Evolutionary conservation across 192 early-diverging fungal genomes (phyloP).

Genomic region (Backusella mclennaniae): DNA sequence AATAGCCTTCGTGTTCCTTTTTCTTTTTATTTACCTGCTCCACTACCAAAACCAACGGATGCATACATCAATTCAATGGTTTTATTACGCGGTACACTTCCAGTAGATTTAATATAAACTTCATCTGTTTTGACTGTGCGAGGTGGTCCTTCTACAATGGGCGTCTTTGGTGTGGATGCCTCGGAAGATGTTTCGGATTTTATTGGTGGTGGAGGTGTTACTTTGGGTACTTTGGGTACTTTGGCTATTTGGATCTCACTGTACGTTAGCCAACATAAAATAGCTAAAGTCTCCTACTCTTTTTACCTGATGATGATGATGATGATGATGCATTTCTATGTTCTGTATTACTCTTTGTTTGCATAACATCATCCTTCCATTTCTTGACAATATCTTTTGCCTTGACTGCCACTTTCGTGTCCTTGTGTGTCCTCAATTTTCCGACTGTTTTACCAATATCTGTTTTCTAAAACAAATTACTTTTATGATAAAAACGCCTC

Average conservation of each 20-base stretch:
- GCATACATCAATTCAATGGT: conserved; percentile 82
- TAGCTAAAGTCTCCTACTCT: neutral
- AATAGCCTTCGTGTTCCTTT: no score
- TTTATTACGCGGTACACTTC: conserved; percentile 70
- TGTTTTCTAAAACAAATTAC: neutral
- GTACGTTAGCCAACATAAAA: neutral
- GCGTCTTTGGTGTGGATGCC: conserved; percentile 34
- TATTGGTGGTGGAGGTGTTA: neutral
- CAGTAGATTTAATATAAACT: conserved; percentile 47
- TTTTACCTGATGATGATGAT: neutral
- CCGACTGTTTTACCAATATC: conserved; percentile 72
- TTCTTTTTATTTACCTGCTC: conserved; percentile 43
- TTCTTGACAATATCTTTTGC: conserved; percentile 75
- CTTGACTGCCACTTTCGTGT: conserved; percentile 52
- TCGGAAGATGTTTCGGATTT: conserved; percentile 38
- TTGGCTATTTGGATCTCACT: neutral
- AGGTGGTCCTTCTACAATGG: conserved; percentile 29
- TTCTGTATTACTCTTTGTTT: neutral
- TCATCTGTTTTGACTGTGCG: conserved; percentile 60
- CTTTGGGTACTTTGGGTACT: neutral
- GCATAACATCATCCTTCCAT: conserved; percentile 72
- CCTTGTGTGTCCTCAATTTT: conserved; percentile 63
- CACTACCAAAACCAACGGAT: conserved; percentile 58
- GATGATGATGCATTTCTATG: neutral
- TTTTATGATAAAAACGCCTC: neutral